Evolutionary conservation across 805 yeast species (phyloP).

Genomic region (Saccharomyces paradoxus): DNA sequence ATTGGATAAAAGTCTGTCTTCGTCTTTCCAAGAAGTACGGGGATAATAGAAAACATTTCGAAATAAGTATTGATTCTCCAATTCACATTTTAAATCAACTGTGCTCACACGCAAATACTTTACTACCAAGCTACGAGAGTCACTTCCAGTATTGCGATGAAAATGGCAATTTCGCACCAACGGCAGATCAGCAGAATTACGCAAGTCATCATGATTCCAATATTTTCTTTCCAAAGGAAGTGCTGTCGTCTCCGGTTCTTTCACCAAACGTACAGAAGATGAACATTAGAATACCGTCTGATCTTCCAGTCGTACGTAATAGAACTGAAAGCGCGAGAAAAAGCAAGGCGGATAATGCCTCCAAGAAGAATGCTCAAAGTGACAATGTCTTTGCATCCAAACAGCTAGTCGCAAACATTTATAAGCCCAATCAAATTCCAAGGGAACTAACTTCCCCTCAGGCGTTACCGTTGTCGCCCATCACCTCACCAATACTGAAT

Average conservation of each 20-base stretch:
- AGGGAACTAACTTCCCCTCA: conserved; percentile 51
- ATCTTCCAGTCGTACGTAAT: background rate
- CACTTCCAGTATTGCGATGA: conserved; percentile 8
- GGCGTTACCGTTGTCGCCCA: conserved; percentile 50
- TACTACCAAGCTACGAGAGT: conserved; percentile 59
- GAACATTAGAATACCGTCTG: conserved; percentile 25
- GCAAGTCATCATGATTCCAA: conserved; percentile 28
- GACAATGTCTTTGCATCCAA: conserved; percentile 17
- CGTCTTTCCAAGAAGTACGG: conserved; percentile 59
- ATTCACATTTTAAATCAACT: conserved; percentile 66
- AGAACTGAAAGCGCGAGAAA: background rate
- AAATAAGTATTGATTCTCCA: conserved; percentile 89
- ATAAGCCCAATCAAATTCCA: conserved; percentile 44
- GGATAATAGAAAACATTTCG: conserved; percentile 75
- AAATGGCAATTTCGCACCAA: background rate
- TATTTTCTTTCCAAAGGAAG: conserved; percentile 32
- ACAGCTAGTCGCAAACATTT: conserved; percentile 40
- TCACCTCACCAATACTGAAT: conserved; percentile 36
- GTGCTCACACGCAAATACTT: conserved; percentile 73
- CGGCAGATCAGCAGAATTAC: background rate
- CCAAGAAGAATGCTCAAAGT: background rate
- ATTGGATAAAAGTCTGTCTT: conserved; percentile 86
- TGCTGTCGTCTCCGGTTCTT: conserved; percentile 37
- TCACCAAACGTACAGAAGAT: conserved; percentile 47
- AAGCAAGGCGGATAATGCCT: background rate